Percentiles rank a stretch among this genome's conserved stretches.
Evolutionary conservation across 2,329 filamentous ascomycete species (phyloP).

Genomic region (Dissoconium aciculare): DNA sequence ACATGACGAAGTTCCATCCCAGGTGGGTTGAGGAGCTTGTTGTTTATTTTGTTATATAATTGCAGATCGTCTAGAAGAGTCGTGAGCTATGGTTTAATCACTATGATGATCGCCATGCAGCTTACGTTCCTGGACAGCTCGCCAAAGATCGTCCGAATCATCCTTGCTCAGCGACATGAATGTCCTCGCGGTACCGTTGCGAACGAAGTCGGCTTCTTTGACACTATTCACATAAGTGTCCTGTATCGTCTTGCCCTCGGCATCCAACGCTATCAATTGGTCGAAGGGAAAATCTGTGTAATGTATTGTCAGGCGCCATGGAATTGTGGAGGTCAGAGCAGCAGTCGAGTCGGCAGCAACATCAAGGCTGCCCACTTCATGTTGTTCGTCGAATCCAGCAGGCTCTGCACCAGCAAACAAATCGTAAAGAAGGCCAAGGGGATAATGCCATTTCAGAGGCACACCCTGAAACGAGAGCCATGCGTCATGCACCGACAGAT

Average conservation of each 20-base stretch:
- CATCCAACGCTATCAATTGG: conserved; percentile 43
- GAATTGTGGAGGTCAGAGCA: conserved; percentile 25
- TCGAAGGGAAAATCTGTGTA: conserved; percentile 44
- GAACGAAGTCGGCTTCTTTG: conserved; percentile 71
- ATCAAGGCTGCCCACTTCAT: conserved; percentile 4
- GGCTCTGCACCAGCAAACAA: conserved; percentile 47
- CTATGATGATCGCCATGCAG: conserved; percentile 5
- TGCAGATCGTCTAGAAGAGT: conserved; percentile 49
- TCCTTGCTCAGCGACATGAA: conserved; percentile 81
- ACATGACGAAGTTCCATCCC: conserved; percentile 63
- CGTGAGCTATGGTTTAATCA: conserved; percentile 3
- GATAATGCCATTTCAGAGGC: conserved; percentile 58
- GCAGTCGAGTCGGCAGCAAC: conserved; percentile 2
- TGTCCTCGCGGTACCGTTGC: conserved; percentile 74
- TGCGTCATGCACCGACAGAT: conserved; percentile 36
- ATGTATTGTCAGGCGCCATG: conserved; percentile 50
- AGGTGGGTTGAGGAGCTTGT: conserved; percentile 56
- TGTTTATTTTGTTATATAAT: conserved; percentile 59
- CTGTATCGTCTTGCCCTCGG: conserved; percentile 40
- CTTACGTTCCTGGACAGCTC: conserved; percentile 57
- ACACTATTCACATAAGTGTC: conserved; percentile 56
- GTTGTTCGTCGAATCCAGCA: conserved; percentile 17
- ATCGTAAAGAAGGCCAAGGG: conserved; percentile 53
- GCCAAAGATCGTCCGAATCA: conserved; percentile 71
- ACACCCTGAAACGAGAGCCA: conserved; percentile 56